Base-by-base conservation (phyloP, 805 yeast species). In the Barnettozyma sp. region DNA sequence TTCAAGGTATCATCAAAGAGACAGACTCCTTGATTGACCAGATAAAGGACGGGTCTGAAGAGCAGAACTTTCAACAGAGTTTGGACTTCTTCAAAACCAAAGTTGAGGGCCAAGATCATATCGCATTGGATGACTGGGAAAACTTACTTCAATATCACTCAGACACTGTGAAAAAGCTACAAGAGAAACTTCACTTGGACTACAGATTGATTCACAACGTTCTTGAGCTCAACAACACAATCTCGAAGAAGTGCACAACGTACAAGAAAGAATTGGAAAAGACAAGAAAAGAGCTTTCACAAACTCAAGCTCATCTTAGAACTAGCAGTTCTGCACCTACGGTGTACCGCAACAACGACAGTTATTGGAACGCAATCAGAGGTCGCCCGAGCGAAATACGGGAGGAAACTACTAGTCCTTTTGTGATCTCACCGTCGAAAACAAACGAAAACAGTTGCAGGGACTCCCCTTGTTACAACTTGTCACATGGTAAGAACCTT, bases 161-260 rank as follows among this genome's bases (percentile, higher is more conserved):
- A 17, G n/a, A 3, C 2, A 16, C 38, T 8, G 24, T 27, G 13
- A 13, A 25, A 5, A 39, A 33, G 14, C 36, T 33, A 4, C 27
- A 31, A 14, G 20, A 30, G 16, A 43, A 34, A 27, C n/a, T 41
- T 12, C 16, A 29, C 3, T 10, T 27, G 18, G 44, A 41, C 34
- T 40, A 34, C 26, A 27, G 15, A 14, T 44, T 49, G 44, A 46
- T 47, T 11, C 34, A 39, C 13, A 42, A 40, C 14, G 36, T 47
- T 9, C 43, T 49, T 35, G 51, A 49, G 23, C 37, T 49, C 34
- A 49, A 47, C 34, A 46, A 44, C 25, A 33, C 27, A 6, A 34
- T 44, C 6, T 35, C 44, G 4, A 14, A 11, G 16, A 27, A 27
- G n/a, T 35, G 32, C 16, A 26, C 26, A 6, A 14, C 16, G 16